Evolutionary conservation across 768 basidiomycete species (phyloP).

Genomic region (Porpolomopsis calyptriformis): DNA sequence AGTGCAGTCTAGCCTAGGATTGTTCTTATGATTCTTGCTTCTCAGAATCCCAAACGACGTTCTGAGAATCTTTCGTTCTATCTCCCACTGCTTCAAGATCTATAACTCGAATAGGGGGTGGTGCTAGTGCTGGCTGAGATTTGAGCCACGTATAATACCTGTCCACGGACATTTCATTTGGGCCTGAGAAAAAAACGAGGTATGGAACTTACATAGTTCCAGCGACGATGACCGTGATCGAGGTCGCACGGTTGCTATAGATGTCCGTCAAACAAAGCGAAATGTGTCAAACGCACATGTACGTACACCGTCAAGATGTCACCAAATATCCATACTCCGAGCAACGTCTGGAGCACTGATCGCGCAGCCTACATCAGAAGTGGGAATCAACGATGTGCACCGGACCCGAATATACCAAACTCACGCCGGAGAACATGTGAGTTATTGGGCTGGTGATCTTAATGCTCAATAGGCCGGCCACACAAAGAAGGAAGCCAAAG

Average conservation of each 20-base stretch:
- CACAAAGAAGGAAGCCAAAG: slow-evolving; percentile 74
- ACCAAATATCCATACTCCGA: slow-evolving; percentile 67
- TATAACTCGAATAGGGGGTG: slow-evolving; percentile 20
- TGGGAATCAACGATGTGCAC: slow-evolving; percentile 8
- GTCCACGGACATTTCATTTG: slow-evolving; percentile 2
- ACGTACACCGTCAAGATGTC: slow-evolving; percentile 67
- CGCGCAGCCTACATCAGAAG: slow-evolving; percentile 48
- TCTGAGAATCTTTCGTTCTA: slow-evolving; percentile 12
- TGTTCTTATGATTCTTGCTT: background rate
- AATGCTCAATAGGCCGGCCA: slow-evolving; percentile 72
- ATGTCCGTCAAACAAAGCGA: background rate
- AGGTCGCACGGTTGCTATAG: slow-evolving; percentile 49
- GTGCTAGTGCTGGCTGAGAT: slow-evolving; percentile 21
- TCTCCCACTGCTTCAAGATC: slow-evolving; percentile 30
- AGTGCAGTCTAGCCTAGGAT: background rate
- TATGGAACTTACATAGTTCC: slow-evolving; percentile 49
- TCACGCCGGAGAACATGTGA: slow-evolving; percentile 74
- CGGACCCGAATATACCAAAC: slow-evolving; percentile 18
- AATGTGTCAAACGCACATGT: background rate
- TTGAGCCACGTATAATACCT: slow-evolving; percentile 47
- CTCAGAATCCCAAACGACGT: background rate
- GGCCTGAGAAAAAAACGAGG: background rate
- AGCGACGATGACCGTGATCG: slow-evolving; percentile 54
- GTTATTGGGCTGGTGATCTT: slow-evolving; percentile 76
- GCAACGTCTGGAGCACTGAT: slow-evolving; percentile 73